Evolutionary conservation across 495 filamentous ascomycete species (phyloP), one percentile per base, ranked within the genome.

Genomic region (Durotheca rogersii): DNA sequence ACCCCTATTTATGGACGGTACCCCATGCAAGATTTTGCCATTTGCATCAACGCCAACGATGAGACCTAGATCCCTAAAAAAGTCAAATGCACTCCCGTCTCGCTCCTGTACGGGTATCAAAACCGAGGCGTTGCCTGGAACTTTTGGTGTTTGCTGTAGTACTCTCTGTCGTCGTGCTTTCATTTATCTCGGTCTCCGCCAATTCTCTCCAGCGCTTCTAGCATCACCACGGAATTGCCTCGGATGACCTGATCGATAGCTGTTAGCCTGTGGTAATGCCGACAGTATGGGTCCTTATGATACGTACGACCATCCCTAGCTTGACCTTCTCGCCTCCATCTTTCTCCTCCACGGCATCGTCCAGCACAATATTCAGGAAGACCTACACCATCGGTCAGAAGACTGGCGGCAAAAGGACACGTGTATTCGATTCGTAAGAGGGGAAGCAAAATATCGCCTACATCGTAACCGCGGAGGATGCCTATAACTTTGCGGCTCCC

Each of bases 341-440:
- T 69, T 92, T 95, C 76, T 96, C 90, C 64, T 97, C 93, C 11
- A 95, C 86, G n/a, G 93, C 92, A 58, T 97, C 93, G 66, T 98
- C 94, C 10, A 98, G 81, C 18, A 97, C 92, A 62, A 98, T 90
- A 71, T 98, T 98, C 62, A 98, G 81, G 77, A 97, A 98, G 42
- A 96, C 90, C 93, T 98, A 67, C 31, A 14, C 23, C 7, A 21
- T 27, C 6, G 10, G 36, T 56, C 9, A 64, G 55, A 19, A 5
- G 1, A 6, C 11, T 1, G 7, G 15, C 11, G 3, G 15, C 10
- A 14, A 3, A 7, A n/a, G 11, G 19, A 25, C 23, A 16, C 66
- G 33, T 4, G 14, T 2, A 15, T 16, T 25, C 1, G 23, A 31
- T 7, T 19, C 34, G 15, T 21, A 56, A 37, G 16, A 21, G 16